Conservation (phyloP, 257 asterid species). For the Mitragyna speciosa region DNA sequence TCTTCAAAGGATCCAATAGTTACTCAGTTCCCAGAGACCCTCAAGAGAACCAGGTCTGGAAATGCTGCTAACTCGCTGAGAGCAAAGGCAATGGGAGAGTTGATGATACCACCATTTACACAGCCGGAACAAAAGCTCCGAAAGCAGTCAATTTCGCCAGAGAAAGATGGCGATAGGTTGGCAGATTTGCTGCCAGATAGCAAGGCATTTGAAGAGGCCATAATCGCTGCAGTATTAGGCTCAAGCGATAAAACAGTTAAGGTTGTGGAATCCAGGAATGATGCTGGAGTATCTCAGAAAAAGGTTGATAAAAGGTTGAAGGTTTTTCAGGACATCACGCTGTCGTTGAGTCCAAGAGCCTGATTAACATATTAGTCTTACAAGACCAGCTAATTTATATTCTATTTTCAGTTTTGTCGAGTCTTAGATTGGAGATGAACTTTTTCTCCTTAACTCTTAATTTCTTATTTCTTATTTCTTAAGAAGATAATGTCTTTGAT, state of each 20-base stretch:
- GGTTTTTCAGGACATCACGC: constrained; percentile 84
- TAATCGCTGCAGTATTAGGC: constrained; percentile 71
- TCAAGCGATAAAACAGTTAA: constrained; percentile 13
- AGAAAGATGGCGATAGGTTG: constrained; percentile 37
- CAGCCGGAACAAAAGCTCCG: constrained; percentile 45
- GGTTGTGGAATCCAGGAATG: constrained; percentile 22
- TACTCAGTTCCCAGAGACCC: constrained; percentile 36
- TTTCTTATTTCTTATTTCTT: constrained; percentile 16
- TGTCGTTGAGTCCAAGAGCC: constrained; percentile 60
- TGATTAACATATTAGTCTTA: constrained; percentile 4
- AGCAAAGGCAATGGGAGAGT: constrained; percentile 17
- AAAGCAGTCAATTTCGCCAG: constrained; percentile 45
- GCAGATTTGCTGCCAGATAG: constrained; percentile 67
- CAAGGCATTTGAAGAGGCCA: constrained; percentile 81
- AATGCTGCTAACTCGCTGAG: constrained; percentile 29
- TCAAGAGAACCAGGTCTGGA: constrained; percentile 73
- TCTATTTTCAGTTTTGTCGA: neutral
- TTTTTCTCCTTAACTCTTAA: constrained; percentile 59
- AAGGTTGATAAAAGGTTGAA: constrained; percentile 83
- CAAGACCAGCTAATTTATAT: constrained; percentile 15
- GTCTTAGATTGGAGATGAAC: constrained; percentile 59
- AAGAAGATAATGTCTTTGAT: neutral
- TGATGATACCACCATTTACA: constrained; percentile 18
- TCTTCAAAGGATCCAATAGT: constrained; percentile 19
- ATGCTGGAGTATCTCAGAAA: constrained; percentile 22